Evolutionary conservation across 2,329 filamentous ascomycete species (phyloP), one percentile per base, ranked within the genome.

Genomic region (Claviceps arundinis): DNA sequence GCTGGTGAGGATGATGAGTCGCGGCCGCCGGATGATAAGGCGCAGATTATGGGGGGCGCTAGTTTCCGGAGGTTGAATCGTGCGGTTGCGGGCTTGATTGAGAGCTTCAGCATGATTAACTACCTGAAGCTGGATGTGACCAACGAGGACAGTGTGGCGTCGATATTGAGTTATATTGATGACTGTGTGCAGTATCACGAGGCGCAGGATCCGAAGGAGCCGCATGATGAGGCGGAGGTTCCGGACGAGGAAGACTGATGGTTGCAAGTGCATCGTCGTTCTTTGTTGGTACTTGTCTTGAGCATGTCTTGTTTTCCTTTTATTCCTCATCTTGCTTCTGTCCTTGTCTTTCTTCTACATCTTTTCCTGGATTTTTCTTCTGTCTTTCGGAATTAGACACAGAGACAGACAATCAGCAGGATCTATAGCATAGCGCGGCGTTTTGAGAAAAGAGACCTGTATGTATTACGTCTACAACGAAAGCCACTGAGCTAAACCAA

Each of bases 71-170:
- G 81, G 60, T 72, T 97, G 58, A 96, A 96, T 65, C 80, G 81
- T 55, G 91, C 91, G 0, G 91, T 98, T 5, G 93, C 87, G 1
- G 81, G 87, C 50, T 73, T 98, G 57, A 95, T 98, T 58, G 93
- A 97, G 67, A 93, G 89, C 68, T 98, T 96, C 70, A 95, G 89
- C 71, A 94, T 98, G 88, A 88, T 98, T 13, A 95, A 87, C 47
- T 98, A 95, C 65, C 74, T 96, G 53, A 88, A 90, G 70, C 74
- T 97, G 45, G 87, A 97, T 63, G 85, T 84, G 30, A 86, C 93
- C 58, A 84, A 95, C 61, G 91, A 97, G 70, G 89, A 97, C 61
- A 97, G 91, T 63, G 83, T 97, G 4, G 84, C 78, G 1, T 82
- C 72, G 63, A 84, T 95, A 26, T 69, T 96, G 59, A 95, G 89